Conservation (phyloP, 73 alveolate species). For the Paramecium biaurelia region DNA sequence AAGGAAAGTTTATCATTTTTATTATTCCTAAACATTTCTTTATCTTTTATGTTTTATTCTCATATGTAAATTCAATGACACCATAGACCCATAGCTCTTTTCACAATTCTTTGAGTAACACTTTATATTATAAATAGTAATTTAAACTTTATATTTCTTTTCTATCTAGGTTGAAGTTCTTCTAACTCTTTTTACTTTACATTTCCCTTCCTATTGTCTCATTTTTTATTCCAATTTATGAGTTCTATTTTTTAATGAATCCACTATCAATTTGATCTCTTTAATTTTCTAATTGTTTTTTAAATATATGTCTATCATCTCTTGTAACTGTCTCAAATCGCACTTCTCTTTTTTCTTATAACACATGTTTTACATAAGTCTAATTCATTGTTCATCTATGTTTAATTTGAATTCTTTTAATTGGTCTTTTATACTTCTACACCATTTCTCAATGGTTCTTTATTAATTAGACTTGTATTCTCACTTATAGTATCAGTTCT, state of each 20-base stretch:
- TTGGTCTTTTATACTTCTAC: neutral
- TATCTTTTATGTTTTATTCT: slow-evolving; percentile 29
- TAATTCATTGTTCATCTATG: neutral
- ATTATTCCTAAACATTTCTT: neutral
- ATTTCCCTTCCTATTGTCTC: neutral
- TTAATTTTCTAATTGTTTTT: neutral
- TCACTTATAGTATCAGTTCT: neutral
- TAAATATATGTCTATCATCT: neutral
- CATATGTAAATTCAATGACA: slow-evolving; percentile 55
- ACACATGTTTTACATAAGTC: neutral
- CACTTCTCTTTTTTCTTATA: neutral
- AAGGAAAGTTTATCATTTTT: neutral
- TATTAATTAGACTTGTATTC: neutral
- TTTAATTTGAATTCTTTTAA: neutral
- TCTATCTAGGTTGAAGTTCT: neutral
- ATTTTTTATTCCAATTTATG: neutral
- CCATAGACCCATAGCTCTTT: slow-evolving; percentile 39
- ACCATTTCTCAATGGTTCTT: neutral
- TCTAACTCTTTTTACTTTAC: neutral
- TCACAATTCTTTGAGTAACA: neutral
- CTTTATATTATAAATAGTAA: neutral
- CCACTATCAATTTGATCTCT: neutral
- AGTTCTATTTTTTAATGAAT: neutral
- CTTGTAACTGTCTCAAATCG: neutral
- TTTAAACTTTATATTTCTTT: neutral